phyloP scores from a whole-genome alignment of 1,139 yeast genomes.

The Yamadazyma friedrichii region DNA sequence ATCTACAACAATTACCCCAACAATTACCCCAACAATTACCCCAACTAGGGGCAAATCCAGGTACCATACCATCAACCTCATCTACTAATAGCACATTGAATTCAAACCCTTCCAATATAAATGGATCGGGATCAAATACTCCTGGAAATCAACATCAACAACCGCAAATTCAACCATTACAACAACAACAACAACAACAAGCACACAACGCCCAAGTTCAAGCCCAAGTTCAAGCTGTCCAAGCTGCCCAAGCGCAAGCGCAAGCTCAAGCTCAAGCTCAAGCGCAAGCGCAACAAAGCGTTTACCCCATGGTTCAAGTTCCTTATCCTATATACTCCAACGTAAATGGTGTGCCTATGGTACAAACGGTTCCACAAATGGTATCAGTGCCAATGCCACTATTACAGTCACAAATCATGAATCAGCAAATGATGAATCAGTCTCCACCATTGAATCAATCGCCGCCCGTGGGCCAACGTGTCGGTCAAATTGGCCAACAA shows the following conservation, averaged over 20 bases:
- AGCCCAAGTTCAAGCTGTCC: neutral
- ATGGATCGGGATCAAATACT: neutral
- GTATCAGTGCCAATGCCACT: constrained; percentile 17
- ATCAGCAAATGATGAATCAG: constrained; percentile 8
- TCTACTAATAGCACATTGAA: neutral
- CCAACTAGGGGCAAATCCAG: neutral
- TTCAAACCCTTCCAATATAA: neutral
- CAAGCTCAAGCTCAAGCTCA: constrained; percentile 2
- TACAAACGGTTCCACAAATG: constrained; percentile 19
- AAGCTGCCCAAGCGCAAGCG: neutral
- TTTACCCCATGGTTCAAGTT: constrained; percentile 33
- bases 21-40: neutral
- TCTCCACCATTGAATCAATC: constrained; percentile 3
- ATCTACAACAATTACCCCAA: neutral
- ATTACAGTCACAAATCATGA: constrained; percentile 13
- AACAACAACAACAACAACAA: constrained; percentile 1
- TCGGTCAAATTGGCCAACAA: constrained; percentile 10
- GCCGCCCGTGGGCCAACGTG: constrained; percentile 5
- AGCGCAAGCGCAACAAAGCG: neutral
- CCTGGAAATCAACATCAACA: neutral
- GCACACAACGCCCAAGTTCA: neutral
- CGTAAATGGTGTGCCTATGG: constrained; percentile 18
- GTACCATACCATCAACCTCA: neutral
- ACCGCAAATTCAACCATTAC: neutral
- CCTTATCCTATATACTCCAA: constrained; percentile 21